Conservation (phyloP, 2,329 filamentous ascomycete genomes). For the Dactylonectria estremocensis region DNA sequence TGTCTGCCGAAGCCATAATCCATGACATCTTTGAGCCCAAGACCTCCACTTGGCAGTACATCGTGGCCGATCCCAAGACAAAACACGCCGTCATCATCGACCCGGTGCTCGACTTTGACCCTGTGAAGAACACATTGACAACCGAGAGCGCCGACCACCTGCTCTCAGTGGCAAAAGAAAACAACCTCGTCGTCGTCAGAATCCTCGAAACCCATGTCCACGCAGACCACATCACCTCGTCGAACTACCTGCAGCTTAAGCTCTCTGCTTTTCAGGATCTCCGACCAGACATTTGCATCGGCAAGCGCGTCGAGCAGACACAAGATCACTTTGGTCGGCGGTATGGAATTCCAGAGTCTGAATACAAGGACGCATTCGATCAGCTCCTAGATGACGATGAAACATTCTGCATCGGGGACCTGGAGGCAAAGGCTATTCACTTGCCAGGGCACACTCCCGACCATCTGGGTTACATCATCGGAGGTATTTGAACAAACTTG, state of each 20-base stretch:
- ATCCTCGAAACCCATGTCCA: slow-evolving; percentile 75
- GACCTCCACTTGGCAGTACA: slow-evolving; percentile 71
- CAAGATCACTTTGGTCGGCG: slow-evolving; percentile 63
- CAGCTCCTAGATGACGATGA: slow-evolving; percentile 68
- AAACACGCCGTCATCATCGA: slow-evolving; percentile 70
- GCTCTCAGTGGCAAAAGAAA: slow-evolving; percentile 57
- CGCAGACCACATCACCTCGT: slow-evolving; percentile 72
- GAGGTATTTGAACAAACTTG: slow-evolving; percentile 47
- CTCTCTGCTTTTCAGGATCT: slow-evolving; percentile 53
- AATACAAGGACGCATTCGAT: slow-evolving; percentile 65
- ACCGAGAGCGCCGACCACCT: slow-evolving; percentile 68
- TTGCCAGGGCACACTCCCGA: slow-evolving; percentile 74
- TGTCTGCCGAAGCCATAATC: slow-evolving; percentile 51
- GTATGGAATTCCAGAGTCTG: slow-evolving; percentile 61
- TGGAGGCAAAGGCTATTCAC: slow-evolving; percentile 63
- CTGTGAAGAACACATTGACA: slow-evolving; percentile 55
- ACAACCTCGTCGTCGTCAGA: slow-evolving; percentile 62
- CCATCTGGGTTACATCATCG: slow-evolving; percentile 71
- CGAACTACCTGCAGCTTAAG: slow-evolving; percentile 67
- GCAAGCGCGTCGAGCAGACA: slow-evolving; percentile 64
- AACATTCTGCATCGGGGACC: slow-evolving; percentile 62
- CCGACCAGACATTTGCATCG: slow-evolving; percentile 65
- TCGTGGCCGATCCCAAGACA: slow-evolving; percentile 68
- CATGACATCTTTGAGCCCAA: slow-evolving; percentile 57
- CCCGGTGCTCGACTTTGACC: slow-evolving; percentile 71